These are phyloP conservation scores for Protomyces pachydermus DNA, from an alignment of 1,139 yeast genomes.

Conservation along the genomic window DNA sequence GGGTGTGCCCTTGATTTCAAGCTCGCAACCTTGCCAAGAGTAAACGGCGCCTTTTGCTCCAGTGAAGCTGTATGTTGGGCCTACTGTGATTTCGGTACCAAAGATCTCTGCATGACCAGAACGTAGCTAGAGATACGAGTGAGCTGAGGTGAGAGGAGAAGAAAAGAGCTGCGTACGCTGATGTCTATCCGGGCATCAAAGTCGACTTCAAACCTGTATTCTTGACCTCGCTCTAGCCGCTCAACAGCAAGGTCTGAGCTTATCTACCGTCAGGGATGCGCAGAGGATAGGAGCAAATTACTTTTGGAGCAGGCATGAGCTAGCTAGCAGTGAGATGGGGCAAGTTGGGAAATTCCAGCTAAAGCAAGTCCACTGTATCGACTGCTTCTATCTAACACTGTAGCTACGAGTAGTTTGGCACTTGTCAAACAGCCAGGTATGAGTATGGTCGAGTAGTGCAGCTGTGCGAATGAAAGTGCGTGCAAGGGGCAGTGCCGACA, in stretches of 20 bases:
- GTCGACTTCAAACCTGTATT: constrained; percentile 82
- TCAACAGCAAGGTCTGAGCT: constrained; percentile 9
- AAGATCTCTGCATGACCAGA: constrained; percentile 81
- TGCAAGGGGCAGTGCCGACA: no score
- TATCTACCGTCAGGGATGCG: neutral
- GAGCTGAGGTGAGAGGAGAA: neutral
- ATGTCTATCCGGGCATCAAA: constrained; percentile 54
- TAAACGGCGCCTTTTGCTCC: constrained; percentile 58
- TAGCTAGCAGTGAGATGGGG: no score
- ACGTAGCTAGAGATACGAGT: neutral
- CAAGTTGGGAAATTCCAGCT: no score
- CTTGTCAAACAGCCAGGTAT: no score
- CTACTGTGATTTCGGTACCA: constrained; percentile 84
- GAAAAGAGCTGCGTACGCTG: constrained; percentile 41
- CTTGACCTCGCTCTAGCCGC: constrained; percentile 37
- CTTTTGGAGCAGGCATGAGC: neutral
- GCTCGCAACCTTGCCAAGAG: constrained; percentile 53
- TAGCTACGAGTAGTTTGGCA: no score
- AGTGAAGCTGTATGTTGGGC: constrained; percentile 56
- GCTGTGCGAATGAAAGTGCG: no score
- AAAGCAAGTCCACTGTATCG: no score
- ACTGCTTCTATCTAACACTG: no score
- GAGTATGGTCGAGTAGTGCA: no score
- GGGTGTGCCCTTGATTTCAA: constrained; percentile 46
- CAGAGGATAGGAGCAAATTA: neutral